A percentile compares a stretch with the other conserved stretches of the same genome.
These are phyloP conservation scores for Chytridiales sp. DNA, from an alignment of 371 early-diverging fungal genomes.

Conservation along the genomic window DNA sequence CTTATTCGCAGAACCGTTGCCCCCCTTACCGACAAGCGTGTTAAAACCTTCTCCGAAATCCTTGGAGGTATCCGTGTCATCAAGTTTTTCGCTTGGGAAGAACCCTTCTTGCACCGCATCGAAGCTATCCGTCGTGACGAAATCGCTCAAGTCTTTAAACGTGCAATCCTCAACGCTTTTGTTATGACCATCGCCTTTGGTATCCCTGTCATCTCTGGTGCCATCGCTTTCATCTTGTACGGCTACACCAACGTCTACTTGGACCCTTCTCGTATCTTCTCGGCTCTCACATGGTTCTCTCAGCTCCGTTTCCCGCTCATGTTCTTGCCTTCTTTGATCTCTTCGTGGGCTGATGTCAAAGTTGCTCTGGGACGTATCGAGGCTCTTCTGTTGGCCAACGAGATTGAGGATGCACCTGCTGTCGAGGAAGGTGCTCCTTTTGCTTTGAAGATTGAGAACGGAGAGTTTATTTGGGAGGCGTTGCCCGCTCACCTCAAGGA, in stretches of 20 bases:
- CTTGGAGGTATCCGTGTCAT: constrained; percentile 39
- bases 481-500: constrained; percentile 8
- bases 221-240: constrained; percentile 44
- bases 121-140: constrained; percentile 41
- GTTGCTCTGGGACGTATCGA: constrained; percentile 78
- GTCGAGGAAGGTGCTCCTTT: constrained; percentile 30
- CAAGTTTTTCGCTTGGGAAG: constrained; percentile 59
- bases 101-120: constrained; percentile 44
- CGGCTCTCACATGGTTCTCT: constrained; percentile 46
- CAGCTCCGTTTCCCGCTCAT: constrained; percentile 62
- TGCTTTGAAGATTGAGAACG: constrained; percentile 43
- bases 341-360: constrained; percentile 62
- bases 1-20: constrained; percentile 38
- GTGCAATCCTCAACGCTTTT: constrained; percentile 31
- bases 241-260: constrained; percentile 29
- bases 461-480: constrained; percentile 63
- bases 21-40: constrained; percentile 44
- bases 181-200: constrained; percentile 54
- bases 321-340: constrained; percentile 67
- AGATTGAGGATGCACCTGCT: constrained; percentile 53
- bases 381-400: constrained; percentile 69
- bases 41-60: constrained; percentile 43
- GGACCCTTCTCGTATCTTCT: constrained; percentile 46
- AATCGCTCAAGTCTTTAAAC: constrained; percentile 46
- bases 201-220: constrained; percentile 66